These are phyloP conservation scores for Tillandsia leiboldiana DNA, from an alignment of 176 grass and related monocot species.

Conservation along the genomic window DNA sequence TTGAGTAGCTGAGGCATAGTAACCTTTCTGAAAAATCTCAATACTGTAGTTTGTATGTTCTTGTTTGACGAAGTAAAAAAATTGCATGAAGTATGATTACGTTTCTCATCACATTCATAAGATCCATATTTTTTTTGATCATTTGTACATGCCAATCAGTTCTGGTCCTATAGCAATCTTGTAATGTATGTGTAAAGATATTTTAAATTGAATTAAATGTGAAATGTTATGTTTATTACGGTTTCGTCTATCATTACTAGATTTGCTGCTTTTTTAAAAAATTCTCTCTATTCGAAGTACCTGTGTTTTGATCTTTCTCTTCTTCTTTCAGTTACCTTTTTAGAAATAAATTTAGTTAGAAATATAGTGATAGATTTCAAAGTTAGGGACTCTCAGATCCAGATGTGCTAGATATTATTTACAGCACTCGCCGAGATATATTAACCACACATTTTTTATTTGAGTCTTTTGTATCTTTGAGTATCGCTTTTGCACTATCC, in stretches of 20 bases:
- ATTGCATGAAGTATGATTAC: neutral
- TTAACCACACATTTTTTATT: too few species aligned
- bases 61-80: neutral
- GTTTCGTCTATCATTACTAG: neutral
- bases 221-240: neutral
- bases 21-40: neutral
- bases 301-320: neutral
- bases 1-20: neutral
- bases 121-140: neutral
- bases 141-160: neutral
- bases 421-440: too few species aligned
- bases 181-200: conserved; percentile 1
- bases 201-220: neutral
- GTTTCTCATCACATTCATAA: neutral
- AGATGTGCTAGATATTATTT: too few species aligned
- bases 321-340: too few species aligned
- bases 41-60: neutral
- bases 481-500: too few species aligned
- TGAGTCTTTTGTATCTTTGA: too few species aligned
- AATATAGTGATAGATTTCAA: too few species aligned
- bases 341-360: too few species aligned
- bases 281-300: neutral
- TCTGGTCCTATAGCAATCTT: neutral
- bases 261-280: neutral
- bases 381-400: too few species aligned